Base-by-base conservation (phyloP, 371 early-diverging fungal genomes). In the Mortierella sp. region DNA sequence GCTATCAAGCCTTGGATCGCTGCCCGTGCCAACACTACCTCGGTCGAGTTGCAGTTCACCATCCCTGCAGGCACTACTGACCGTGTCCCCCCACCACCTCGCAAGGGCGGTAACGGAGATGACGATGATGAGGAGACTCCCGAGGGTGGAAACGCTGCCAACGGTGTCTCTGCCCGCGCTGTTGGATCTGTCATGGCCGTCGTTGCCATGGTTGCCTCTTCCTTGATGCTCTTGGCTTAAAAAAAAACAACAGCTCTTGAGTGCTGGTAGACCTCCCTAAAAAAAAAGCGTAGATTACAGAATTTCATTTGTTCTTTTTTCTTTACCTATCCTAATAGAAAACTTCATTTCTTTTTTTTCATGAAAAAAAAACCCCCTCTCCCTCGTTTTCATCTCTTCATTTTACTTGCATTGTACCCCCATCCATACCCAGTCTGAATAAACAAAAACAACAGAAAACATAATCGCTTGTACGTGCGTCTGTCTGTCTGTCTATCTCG, bases 1-100 rank as follows among this genome's bases (percentile, higher is more conserved):
- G 82, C 80, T 28, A 34, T 86, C 54, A 86, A 86, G 80, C 83
- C 83, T 11, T 86, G 87, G 87, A 54, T 86, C 4, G 73, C 48
- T 4, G 63, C 34, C 16, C 80, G 82, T 26, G 77, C 87, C 8
- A 63, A 54, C 16, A 55, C 78, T 28, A 48, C 82, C 14, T 52
- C 87, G 21, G 60, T 80, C 42, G 82, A 85, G 72, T 52, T 84
- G 44, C 74, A 65, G 16, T 86, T 86, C 68, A 70, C 75, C 16
- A 73, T 86, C 75, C 87, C 82, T 19, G 78, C 82, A 2, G 80
- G 77, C 21, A 77, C 78, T 26, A 80, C 72, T 7, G 83, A 86
- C 44, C 82, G 78, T 70, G 84, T 84, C 4, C 71, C 84, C 31
- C 84, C 84, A 44, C 77, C 84, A n/a, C 78, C 84, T 24, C 80